These are phyloP conservation scores for Penicillium atrosanguineum DNA, from an alignment of 495 filamentous ascomycete species.

Conservation along the genomic window DNA sequence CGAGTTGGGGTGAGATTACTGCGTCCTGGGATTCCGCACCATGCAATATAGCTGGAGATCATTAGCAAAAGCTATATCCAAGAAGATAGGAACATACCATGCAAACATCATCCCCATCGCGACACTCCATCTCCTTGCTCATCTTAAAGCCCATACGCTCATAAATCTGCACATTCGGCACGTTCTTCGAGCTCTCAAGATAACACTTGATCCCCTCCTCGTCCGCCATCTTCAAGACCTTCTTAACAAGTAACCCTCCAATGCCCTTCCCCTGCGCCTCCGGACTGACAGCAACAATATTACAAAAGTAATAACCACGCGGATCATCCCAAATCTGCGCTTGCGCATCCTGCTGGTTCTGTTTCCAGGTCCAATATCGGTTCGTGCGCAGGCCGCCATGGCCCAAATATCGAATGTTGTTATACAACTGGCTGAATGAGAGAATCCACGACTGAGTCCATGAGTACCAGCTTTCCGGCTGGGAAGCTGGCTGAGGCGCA, in stretches of 20 bases:
- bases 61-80: background rate
- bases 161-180: constrained; percentile 65
- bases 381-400: constrained; percentile 57
- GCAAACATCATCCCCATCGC: constrained; percentile 49
- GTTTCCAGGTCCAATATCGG: constrained; percentile 68
- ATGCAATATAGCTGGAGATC: constrained; percentile 32
- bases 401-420: constrained; percentile 55
- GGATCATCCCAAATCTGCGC: constrained; percentile 55
- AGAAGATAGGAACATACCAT: constrained; percentile 24
- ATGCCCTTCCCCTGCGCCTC: constrained; percentile 57
- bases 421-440: constrained; percentile 53
- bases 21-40: constrained; percentile 26
- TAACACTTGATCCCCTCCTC: constrained; percentile 57
- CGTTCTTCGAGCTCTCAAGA: constrained; percentile 58
- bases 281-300: constrained; percentile 64
- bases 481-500: constrained; percentile 41
- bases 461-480: constrained; percentile 51
- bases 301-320: constrained; percentile 65
- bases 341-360: constrained; percentile 55
- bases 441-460: constrained; percentile 55
- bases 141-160: constrained; percentile 60
- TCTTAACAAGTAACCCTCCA: constrained; percentile 54
- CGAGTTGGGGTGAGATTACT: constrained; percentile 1
- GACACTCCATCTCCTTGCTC: constrained; percentile 58
- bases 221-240: constrained; percentile 56